These are phyloP conservation scores for Thuja plicata DNA, from an alignment of 83 land plant genomes.

Conservation along the genomic window DNA sequence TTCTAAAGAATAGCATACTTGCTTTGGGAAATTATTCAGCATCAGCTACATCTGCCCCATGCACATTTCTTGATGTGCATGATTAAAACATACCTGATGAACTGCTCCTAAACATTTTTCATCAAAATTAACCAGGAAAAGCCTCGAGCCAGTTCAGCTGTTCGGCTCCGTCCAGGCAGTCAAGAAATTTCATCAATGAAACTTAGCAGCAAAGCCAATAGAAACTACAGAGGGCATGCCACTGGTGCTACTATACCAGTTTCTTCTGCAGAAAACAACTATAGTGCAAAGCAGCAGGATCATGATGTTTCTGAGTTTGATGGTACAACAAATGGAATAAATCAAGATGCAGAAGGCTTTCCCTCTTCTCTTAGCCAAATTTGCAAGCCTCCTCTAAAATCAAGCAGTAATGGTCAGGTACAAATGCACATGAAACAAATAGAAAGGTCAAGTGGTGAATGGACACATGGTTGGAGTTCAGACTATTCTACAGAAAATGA, in stretches of 20 bases:
- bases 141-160: neutral
- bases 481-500: conserved; percentile 52
- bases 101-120: neutral
- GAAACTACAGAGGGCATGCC: conserved; percentile 42
- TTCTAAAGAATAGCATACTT: neutral
- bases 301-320: conserved; percentile 37
- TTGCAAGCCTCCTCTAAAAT: conserved; percentile 30
- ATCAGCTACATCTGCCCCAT: neutral
- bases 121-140: neutral
- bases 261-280: conserved; percentile 45
- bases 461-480: conserved; percentile 50
- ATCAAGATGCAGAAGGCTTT: conserved; percentile 34
- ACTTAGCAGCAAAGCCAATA: conserved; percentile 9
- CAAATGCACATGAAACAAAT: conserved; percentile 16
- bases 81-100: neutral
- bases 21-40: neutral
- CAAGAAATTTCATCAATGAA: neutral
- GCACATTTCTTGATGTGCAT: neutral
- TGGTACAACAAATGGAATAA: conserved; percentile 32
- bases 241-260: conserved; percentile 45
- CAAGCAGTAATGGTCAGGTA: conserved; percentile 14
- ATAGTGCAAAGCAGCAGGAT: conserved; percentile 43
- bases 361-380: conserved; percentile 26
- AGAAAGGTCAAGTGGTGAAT: conserved; percentile 28
- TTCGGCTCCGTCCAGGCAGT: neutral